Evolutionary conservation across 306 rosid genomes (phyloP).

Genomic region (Fagus crenata): DNA sequence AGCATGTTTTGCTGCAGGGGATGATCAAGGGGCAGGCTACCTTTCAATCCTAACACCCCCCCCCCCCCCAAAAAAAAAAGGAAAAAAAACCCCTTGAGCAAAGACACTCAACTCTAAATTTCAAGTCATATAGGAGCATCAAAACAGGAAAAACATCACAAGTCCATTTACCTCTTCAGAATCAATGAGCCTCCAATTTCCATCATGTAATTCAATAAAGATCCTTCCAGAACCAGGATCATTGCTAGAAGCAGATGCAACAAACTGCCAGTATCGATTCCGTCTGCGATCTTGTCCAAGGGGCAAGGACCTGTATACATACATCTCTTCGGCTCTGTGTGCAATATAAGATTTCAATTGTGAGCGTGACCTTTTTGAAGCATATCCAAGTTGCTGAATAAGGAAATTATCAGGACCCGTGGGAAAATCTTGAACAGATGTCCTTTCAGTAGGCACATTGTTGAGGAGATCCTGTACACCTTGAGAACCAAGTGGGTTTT

Average conservation of each 20-base stretch:
- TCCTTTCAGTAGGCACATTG: conserved; percentile 52
- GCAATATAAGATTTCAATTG: conserved; percentile 90
- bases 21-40: neutral
- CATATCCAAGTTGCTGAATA: conserved; percentile 68
- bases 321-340: conserved; percentile 94
- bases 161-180: conserved; percentile 71
- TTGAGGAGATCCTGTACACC: conserved; percentile 34
- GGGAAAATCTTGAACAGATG: conserved; percentile 57
- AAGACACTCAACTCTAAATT: neutral
- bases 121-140: neutral
- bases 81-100: neutral
- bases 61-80: neutral
- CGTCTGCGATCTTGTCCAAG: conserved; percentile 99
- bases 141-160: neutral
- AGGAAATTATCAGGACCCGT: conserved; percentile 63
- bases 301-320: conserved; percentile 91
- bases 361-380: conserved; percentile 89
- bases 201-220: conserved; percentile 75
- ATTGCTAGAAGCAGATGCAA: conserved; percentile 86
- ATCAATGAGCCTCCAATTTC: conserved; percentile 91
- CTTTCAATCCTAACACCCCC: neutral
- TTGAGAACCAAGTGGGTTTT: conserved; percentile 44
- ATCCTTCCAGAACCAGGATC: conserved; percentile 99
- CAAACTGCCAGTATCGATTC: conserved; percentile 95
- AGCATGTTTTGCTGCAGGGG: neutral